Percentiles rank a stretch among this genome's conserved stretches.
Conservation (phyloP, 73 alveolate species). For the Paramecium sonneborni region DNA sequence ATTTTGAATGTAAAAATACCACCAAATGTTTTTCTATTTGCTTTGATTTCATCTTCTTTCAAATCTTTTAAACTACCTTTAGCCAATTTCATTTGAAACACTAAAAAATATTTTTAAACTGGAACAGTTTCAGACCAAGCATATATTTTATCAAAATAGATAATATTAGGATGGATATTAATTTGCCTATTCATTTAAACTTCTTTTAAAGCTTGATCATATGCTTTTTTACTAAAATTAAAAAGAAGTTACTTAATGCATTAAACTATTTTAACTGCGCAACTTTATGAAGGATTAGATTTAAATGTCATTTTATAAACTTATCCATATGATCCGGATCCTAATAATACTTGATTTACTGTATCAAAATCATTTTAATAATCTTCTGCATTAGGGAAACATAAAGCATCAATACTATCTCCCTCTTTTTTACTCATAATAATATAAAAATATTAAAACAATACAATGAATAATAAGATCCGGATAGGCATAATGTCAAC, state of each 20-base stretch:
- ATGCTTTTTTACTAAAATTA: neutral
- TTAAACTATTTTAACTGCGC: slow-evolving; percentile 22
- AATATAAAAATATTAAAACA: neutral
- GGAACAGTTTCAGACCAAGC: slow-evolving; percentile 46
- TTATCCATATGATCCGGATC: slow-evolving; percentile 22
- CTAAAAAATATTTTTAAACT: neutral
- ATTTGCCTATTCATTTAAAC: neutral
- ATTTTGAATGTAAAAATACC: neutral
- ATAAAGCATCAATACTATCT: neutral
- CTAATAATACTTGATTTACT: neutral
- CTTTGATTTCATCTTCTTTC: neutral
- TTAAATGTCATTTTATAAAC: neutral
- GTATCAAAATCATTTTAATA: slow-evolving; percentile 2
- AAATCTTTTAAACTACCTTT: neutral
- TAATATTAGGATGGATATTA: slow-evolving; percentile 29
- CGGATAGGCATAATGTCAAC: slow-evolving; percentile 72
- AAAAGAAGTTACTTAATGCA: neutral
- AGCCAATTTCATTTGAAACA: slow-evolving; percentile 24
- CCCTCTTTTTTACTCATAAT: neutral
- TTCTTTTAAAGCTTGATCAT: neutral
- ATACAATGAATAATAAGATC: neutral
- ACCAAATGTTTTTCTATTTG: neutral
- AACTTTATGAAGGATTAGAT: neutral
- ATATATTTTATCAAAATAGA: neutral
- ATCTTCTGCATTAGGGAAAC: slow-evolving; percentile 50